Evolutionary conservation across 805 yeast genomes (phyloP), one percentile per base, ranked within the genome.

Genomic region (Candida insectorum): DNA sequence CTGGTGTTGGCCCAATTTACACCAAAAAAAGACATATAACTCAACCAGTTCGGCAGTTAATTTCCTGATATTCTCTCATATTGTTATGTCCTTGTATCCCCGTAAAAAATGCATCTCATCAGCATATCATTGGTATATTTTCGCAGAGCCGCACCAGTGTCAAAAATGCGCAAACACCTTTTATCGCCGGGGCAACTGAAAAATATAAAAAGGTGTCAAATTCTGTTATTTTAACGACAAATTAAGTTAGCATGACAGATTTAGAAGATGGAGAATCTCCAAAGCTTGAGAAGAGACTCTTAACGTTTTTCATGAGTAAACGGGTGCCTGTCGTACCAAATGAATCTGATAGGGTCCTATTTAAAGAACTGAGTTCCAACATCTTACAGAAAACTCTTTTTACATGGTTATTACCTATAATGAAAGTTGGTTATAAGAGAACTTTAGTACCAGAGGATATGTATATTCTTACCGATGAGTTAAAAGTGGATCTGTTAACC

Each of bases 391-490:
- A 58, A 43, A 5, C 28, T 12, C 70, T 77, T 43, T 75, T 79
- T 51, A 69, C 78, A 74, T 82, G 87, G 85, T 54, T 81, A 27
- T 49, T 58, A 20, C 85, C 85, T 0, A 43, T 81, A 26, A 54
- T 82, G 60, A 58, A 52, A 13, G 72, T 71, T 5, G 88, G 88
- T 5, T 81, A 81, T 54, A 79, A 74, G 53, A 64, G 88, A 47
- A 79, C 86, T 0, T 51, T 82, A 23, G 72, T 70, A 24, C 73
- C 79, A 3, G 69, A 71, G 26, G 88, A 82, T 53, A 48, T 81
- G 44, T 80, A 33, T 37, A 35, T 31, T 24, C 43, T 60, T 19
- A 44, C 52, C 6, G 54, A 52, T 17, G 51, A 55, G 22, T 33
- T 60, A 48, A 54, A 49, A 33, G 54, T 58, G 18, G 49, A 52